Percentiles rank a stretch among this genome's conserved stretches.
These are phyloP conservation scores for Meredithiella fracta DNA, from an alignment of 2,329 filamentous ascomycete species.

Conservation along the genomic window DNA sequence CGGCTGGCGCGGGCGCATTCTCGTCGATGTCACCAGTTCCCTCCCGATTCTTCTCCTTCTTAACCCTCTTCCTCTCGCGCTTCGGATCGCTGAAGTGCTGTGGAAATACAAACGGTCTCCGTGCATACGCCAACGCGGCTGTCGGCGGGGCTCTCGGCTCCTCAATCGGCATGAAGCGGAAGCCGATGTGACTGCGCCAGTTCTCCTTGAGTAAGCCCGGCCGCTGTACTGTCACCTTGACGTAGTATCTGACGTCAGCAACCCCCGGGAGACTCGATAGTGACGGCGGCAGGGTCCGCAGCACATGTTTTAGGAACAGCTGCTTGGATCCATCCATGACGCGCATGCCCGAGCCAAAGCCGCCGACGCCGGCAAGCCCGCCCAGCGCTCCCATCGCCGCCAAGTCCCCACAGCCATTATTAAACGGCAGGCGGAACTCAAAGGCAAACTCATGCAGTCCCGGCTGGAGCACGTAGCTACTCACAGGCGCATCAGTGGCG, in stretches of 20 bases:
- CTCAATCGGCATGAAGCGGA: slow-evolving; percentile 88
- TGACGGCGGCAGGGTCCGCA: slow-evolving; percentile 74
- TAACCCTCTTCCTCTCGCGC: neutral
- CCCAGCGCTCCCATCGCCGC: slow-evolving; percentile 37
- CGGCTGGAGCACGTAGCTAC: slow-evolving; percentile 42
- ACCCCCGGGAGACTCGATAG: slow-evolving; percentile 72
- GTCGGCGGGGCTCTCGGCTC: slow-evolving; percentile 54
- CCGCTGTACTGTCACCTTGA: slow-evolving; percentile 89
- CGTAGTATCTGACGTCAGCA: slow-evolving; percentile 82
- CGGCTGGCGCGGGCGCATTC: slow-evolving; percentile 33
- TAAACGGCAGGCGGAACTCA: slow-evolving; percentile 60
- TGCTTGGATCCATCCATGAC: slow-evolving; percentile 49
- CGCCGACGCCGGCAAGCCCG: slow-evolving; percentile 37
- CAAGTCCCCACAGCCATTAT: slow-evolving; percentile 50
- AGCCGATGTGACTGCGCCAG: slow-evolving; percentile 48
- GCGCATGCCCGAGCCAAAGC: slow-evolving; percentile 35
- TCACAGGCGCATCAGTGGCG: slow-evolving; percentile 25
- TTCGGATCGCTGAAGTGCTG: slow-evolving; percentile 20
- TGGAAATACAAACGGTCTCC: slow-evolving; percentile 47
- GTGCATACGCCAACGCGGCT: slow-evolving; percentile 68
- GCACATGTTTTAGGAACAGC: slow-evolving; percentile 53
- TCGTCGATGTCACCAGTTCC: neutral
- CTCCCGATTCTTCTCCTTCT: slow-evolving; percentile 11
- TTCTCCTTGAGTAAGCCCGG: slow-evolving; percentile 85
- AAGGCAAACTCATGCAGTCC: slow-evolving; percentile 66